Percentiles rank a stretch among this genome's conserved stretches.
phyloP scores from a whole-genome alignment of 164 flowering plant species.

The Macadamia integrifolia region DNA sequence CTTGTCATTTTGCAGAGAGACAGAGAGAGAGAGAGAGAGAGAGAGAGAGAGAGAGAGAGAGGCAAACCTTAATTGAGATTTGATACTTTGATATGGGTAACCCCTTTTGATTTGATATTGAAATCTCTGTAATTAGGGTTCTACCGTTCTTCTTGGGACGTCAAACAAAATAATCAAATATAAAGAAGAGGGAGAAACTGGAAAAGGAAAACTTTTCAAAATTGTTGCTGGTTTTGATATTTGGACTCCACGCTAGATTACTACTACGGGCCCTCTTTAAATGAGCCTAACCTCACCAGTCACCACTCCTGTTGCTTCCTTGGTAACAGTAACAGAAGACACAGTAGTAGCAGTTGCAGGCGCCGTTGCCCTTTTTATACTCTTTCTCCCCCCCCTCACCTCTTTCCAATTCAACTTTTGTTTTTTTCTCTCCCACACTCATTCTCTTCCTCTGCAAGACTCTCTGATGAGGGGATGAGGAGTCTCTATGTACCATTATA shows the following conservation, averaged over 20 bases:
- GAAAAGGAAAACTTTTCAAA: no score
- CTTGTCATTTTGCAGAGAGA: no score
- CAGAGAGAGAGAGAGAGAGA: no score
- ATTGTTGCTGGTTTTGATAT: background rate
- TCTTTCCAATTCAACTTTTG: conserved; percentile 14
- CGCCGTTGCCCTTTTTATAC: conserved; percentile 41
- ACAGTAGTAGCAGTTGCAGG: conserved; percentile 37
- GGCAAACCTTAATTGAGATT: no score
- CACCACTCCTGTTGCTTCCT: conserved; percentile 26
- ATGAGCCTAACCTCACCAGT: conserved; percentile 21
- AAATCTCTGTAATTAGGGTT: no score
- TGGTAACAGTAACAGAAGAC: conserved; percentile 24
- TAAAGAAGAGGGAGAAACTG: no score
- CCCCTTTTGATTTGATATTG: no score
- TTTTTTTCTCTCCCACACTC: conserved; percentile 18
- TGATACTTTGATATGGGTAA: no score
- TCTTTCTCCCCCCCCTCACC: conserved; percentile 12
- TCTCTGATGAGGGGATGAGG: conserved; percentile 8
- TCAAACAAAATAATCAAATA: no score
- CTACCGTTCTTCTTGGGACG: no score
- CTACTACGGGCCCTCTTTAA: conserved; percentile 16
- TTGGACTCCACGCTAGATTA: background rate
- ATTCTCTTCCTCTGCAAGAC: conserved; percentile 1
- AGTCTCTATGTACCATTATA: conserved; percentile 9
- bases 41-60: no score